These are phyloP conservation scores for Gynostemma pentaphyllum DNA, from an alignment of 306 rosid genomes.

Conservation along the genomic window DNA sequence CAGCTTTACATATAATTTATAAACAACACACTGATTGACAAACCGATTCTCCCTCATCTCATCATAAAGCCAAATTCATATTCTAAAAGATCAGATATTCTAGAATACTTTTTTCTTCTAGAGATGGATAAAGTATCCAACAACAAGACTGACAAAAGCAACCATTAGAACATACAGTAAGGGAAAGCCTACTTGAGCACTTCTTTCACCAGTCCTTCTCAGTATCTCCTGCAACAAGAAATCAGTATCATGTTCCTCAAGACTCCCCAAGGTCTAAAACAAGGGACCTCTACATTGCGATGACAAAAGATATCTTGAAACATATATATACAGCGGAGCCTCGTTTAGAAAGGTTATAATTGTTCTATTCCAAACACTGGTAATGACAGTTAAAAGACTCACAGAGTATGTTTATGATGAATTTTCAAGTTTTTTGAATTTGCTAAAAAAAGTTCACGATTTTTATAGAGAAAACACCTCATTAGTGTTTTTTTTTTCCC, in stretches of 20 bases:
- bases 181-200: conserved; percentile 59
- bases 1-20: background rate
- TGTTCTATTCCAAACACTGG: background rate
- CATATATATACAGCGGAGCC: background rate
- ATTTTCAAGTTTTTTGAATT: no score
- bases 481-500: no score
- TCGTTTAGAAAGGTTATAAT: background rate
- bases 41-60: background rate
- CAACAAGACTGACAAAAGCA: conserved; percentile 47
- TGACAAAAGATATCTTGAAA: background rate
- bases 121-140: conserved; percentile 60
- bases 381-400: no score
- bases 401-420: no score
- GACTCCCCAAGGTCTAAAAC: background rate
- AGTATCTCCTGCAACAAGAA: conserved; percentile 43
- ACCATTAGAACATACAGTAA: conserved; percentile 57
- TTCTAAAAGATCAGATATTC: background rate
- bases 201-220: conserved; percentile 34
- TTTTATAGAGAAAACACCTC: no score
- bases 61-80: background rate
- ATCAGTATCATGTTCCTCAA: background rate
- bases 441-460: no score
- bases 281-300: background rate
- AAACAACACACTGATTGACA: background rate
- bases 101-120: conserved; percentile 7